Percentiles rank a stretch among this genome's conserved stretches.
Conservation (phyloP, 148 eudicot species). For the Diospyros lotus region DNA sequence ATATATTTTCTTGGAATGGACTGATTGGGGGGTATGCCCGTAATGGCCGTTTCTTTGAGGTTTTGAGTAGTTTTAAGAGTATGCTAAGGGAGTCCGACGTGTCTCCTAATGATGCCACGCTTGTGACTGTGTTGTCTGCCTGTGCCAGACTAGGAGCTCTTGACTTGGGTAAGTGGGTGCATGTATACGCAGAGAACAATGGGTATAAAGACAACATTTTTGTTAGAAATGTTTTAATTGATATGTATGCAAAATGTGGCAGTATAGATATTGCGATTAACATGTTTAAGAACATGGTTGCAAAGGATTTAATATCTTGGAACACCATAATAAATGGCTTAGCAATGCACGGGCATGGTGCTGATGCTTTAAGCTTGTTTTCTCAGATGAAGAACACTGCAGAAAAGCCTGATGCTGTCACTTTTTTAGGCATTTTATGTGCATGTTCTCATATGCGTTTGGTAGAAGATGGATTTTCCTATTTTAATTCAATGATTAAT, state of each 20-base stretch:
- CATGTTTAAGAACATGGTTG: conserved; percentile 45
- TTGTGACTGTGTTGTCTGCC: conserved; percentile 56
- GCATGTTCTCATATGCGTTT: conserved; percentile 82
- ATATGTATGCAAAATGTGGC: conserved; percentile 85
- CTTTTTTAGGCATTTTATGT: conserved; percentile 59
- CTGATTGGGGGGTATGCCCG: conserved; percentile 61
- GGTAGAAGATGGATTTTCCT: conserved; percentile 46
- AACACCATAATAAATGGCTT: conserved; percentile 66
- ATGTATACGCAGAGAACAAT: conserved; percentile 42
- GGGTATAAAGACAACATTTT: conserved; percentile 51
- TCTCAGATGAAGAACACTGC: conserved; percentile 38
- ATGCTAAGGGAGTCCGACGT: conserved; percentile 60
- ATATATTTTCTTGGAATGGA: conserved; percentile 80
- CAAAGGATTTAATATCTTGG: conserved; percentile 67
- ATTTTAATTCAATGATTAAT: conserved; percentile 50
- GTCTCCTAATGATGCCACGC: conserved; percentile 60
- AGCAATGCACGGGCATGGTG: conserved; percentile 68
- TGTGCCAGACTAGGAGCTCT: conserved; percentile 71
- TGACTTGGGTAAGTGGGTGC: conserved; percentile 68
- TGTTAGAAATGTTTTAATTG: conserved; percentile 59
- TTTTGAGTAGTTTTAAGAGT: conserved; percentile 46
- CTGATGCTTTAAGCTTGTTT: conserved; percentile 52
- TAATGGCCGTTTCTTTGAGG: conserved; percentile 32
- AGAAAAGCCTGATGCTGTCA: conserved; percentile 62
- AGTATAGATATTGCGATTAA: conserved; percentile 39